Evolutionary conservation across 805 yeast species (phyloP).

Genomic region (Yarrowia phangngaensis): DNA sequence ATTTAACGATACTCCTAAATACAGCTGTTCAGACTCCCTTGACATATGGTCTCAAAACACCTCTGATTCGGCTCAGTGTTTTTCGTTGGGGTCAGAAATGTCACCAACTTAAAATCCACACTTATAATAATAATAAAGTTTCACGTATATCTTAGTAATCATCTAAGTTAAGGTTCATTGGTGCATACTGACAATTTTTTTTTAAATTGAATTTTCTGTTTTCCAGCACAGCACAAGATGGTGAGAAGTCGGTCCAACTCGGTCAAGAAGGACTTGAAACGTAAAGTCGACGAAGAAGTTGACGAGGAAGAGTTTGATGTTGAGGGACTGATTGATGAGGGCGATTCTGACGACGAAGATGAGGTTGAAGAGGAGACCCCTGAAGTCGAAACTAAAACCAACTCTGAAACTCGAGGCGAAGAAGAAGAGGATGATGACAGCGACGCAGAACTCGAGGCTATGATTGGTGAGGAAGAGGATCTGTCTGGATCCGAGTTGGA

Average conservation of each 20-base stretch:
- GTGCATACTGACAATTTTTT: constrained; percentile 23
- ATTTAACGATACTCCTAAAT: no score
- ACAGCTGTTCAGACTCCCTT: no score
- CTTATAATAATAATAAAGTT: no score
- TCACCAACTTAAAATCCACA: no score
- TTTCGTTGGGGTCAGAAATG: no score
- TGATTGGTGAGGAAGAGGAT: constrained; percentile 33
- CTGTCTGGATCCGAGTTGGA: constrained; percentile 33
- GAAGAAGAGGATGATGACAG: constrained; percentile 30
- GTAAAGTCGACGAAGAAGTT: constrained; percentile 24
- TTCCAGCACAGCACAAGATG: constrained; percentile 28
- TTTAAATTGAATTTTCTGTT: constrained; percentile 26
- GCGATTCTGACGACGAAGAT: constrained; percentile 28
- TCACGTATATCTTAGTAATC: no score
- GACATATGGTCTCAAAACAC: no score
- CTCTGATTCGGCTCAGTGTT: no score
- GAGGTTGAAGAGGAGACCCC: constrained; percentile 1
- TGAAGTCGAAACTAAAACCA: neutral
- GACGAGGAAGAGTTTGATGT: constrained; percentile 28
- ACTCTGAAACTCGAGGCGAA: constrained; percentile 27
- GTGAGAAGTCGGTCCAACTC: constrained; percentile 29
- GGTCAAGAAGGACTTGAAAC: constrained; percentile 29
- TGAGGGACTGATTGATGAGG: constrained; percentile 28
- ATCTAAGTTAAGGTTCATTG: constrained; percentile 4
- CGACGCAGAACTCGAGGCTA: constrained; percentile 34